phyloP scores from a whole-genome alignment of 805 yeast genomes.

The Metschnikowia koreensis region DNA sequence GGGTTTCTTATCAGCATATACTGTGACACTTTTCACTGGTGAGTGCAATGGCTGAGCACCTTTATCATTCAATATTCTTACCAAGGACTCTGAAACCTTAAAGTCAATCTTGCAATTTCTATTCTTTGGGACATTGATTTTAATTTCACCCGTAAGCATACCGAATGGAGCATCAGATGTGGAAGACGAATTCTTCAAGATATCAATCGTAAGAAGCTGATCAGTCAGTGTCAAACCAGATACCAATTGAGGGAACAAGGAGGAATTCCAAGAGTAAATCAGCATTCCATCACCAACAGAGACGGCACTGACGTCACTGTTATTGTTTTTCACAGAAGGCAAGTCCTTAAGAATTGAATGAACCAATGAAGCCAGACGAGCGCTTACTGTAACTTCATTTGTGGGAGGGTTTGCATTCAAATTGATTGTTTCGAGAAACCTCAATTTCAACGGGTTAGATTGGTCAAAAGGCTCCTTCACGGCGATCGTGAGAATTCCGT shows the following conservation, averaged over 20 bases:
- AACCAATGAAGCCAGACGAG: constrained; percentile 49
- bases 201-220: constrained; percentile 50
- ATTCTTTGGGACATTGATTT: constrained; percentile 56
- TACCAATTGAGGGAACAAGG: constrained; percentile 42
- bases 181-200: constrained; percentile 49
- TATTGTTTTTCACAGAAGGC: constrained; percentile 55
- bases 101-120: constrained; percentile 65
- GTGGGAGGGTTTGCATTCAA: constrained; percentile 29
- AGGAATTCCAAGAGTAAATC: constrained; percentile 51
- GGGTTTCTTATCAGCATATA: constrained; percentile 39
- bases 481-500: constrained; percentile 38
- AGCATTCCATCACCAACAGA: constrained; percentile 46
- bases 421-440: constrained; percentile 64
- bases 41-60: constrained; percentile 37
- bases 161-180: constrained; percentile 52
- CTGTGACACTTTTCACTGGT: constrained; percentile 63
- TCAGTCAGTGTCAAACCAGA: constrained; percentile 32
- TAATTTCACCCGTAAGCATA: constrained; percentile 62
- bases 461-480: constrained; percentile 57
- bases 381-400: constrained; percentile 47
- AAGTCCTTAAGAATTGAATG: constrained; percentile 51
- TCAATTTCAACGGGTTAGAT: constrained; percentile 64
- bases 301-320: constrained; percentile 33
- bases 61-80: constrained; percentile 21
- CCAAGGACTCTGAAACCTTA: constrained; percentile 45